Evolutionary conservation across 139 green algal genomes (phyloP), one percentile per base, ranked within the genome.

Genomic region (Marvania coccoides): DNA sequence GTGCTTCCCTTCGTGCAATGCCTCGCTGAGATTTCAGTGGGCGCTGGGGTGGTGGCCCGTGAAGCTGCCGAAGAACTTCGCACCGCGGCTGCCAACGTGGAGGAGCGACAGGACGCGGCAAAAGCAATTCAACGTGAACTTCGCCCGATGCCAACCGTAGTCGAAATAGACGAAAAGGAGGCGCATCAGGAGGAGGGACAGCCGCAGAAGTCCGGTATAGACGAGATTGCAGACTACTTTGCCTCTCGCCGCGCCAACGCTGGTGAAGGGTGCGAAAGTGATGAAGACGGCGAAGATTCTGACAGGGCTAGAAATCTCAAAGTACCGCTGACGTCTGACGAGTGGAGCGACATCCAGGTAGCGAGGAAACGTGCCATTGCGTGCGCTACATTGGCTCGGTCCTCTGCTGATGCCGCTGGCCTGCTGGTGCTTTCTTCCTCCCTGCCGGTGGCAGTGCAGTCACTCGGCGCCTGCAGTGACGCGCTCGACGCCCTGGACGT

Each of bases 391-490:
- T 77, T 91, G 29, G 81, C 77, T 4, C 51, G 67, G 31, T 56
- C 83, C 2, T 78, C 75, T 34, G 76, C 72, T 0, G 83, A 93
- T 6, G 72, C 79, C 2, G 69, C 70, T 2, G 71, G 56, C 1
- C 83, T 81, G 34, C 67, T 93, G 58, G 54, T 87, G n/a, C 47
- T 83, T 45, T 83, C 75, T 1, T 38, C 38, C 2, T 66, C 80
- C 5, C 74, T 90, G 19, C 58, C 60, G 69, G 71, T 75, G 2
- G 62, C 59, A 15, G 74, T 92, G 33, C 45, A 78, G 31, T 74
- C 85, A 8, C 40, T 85, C 33, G 71, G 63, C 12, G 77, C 74
- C 15, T 51, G 59, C 5, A 67, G 54, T 7, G 34, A 58, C 0
- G 70, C 67, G 28, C 30, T 88, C n/a, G 67, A 69, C 14, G 63